A percentile compares a stretch with the other conserved stretches of the same genome.
These are phyloP conservation scores for Ichthyophthirius multifiliis DNA, from an alignment of 169 alveolate genomes.

Conservation along the genomic window DNA sequence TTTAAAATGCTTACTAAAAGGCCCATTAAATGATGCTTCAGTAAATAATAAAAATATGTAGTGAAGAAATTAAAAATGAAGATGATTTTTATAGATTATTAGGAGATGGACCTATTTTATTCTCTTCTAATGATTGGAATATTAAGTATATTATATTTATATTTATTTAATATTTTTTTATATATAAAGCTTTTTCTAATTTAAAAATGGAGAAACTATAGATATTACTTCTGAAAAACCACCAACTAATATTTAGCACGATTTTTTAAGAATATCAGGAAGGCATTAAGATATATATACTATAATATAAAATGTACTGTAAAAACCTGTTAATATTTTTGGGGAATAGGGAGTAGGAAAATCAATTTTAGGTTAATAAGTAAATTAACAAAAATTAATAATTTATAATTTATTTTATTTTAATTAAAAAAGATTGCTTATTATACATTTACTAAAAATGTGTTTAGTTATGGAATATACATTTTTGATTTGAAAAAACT, in stretches of 20 bases:
- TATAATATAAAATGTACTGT: neutral
- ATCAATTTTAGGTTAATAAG: neutral
- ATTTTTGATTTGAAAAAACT: neutral
- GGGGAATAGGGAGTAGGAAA: neutral
- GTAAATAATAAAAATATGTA: no score
- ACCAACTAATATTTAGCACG: neutral
- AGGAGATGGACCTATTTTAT: no score
- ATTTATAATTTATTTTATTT: no score
- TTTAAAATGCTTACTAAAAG: no score
- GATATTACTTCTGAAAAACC: conserved; percentile 2
- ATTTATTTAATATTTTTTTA: no score
- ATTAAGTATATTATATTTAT: no score
- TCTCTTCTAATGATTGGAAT: no score
- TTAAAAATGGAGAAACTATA: neutral
- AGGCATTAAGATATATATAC: neutral
- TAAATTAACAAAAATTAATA: no score
- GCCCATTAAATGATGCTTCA: no score
- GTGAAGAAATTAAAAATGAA: no score
- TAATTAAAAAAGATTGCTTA: conserved; percentile 11
- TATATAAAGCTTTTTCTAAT: no score
- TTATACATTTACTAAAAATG: neutral
- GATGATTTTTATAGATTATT: no score
- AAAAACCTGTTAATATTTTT: neutral
- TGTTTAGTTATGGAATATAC: neutral
- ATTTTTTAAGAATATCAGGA: neutral